These are phyloP conservation scores for Nephelium lappaceum DNA, from an alignment of 345 rosid genomes.

Conservation along the genomic window DNA sequence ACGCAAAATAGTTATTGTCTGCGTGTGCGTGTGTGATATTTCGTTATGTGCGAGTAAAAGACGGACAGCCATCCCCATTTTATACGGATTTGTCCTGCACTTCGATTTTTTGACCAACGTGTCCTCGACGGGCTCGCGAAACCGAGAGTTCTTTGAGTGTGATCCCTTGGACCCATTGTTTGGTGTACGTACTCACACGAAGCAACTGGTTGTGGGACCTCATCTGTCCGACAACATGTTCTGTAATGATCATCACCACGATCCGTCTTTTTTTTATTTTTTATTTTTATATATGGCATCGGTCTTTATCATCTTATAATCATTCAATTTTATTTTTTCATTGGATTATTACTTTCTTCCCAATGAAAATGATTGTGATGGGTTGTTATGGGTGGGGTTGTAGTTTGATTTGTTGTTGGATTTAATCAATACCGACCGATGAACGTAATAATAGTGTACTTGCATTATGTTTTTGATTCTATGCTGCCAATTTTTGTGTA, in stretches of 20 bases:
- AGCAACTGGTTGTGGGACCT: not conserved
- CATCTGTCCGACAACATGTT: not conserved
- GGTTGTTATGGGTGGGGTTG: too few species aligned
- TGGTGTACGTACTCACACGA: not conserved
- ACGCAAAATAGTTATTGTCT: too few species aligned
- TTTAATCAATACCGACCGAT: too few species aligned
- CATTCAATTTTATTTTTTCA: too few species aligned
- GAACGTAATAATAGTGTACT: too few species aligned
- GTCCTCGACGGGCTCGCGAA: not conserved
- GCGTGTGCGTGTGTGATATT: not conserved
- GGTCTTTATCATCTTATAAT: too few species aligned
- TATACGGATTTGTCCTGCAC: conserved; percentile 17
- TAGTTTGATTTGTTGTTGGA: too few species aligned
- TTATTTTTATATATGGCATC: too few species aligned
- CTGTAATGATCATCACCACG: too few species aligned
- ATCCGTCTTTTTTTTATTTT: too few species aligned
- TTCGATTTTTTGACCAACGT: conserved; percentile 14
- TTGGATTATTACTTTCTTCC: not conserved
- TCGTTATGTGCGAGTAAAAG: not conserved
- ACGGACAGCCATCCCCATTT: not conserved
- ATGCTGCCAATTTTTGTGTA: too few species aligned
- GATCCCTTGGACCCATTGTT: not conserved
- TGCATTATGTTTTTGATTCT: too few species aligned
- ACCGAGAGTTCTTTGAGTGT: not conserved
- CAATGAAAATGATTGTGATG: not conserved